A percentile compares a stretch with the other conserved stretches of the same genome.
phyloP scores from a whole-genome alignment of 1,284 basidiomycete genomes.

The Ganoderma sp. region DNA sequence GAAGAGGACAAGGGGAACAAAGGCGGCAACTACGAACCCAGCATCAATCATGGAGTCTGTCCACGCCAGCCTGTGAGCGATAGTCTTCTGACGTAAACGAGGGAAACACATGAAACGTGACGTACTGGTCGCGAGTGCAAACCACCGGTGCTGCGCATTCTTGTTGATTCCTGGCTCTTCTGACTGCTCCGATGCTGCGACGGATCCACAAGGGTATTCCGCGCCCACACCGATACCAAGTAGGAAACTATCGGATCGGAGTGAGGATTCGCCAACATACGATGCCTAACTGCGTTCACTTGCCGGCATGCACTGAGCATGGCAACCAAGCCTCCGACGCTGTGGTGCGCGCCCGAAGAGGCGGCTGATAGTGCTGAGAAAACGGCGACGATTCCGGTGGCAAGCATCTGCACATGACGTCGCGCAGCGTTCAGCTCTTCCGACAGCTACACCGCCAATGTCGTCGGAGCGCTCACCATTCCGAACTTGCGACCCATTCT shows the following conservation, averaged over 20 bases:
- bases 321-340: slow-evolving; percentile 70
- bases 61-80: not conserved
- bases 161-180: slow-evolving; percentile 82
- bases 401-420: slow-evolving; percentile 61
- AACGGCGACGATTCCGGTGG: slow-evolving; percentile 77
- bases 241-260: slow-evolving; percentile 61
- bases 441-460: not conserved
- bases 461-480: slow-evolving; percentile 59
- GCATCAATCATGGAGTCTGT: slow-evolving; percentile 87
- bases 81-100: not conserved
- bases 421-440: slow-evolving; percentile 7
- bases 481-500: slow-evolving; percentile 88
- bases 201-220: slow-evolving; percentile 90
- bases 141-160: slow-evolving; percentile 84
- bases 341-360: slow-evolving; percentile 80
- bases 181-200: slow-evolving; percentile 91
- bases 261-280: not conserved
- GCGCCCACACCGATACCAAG: slow-evolving; percentile 87
- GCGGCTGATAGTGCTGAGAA: slow-evolving; percentile 86
- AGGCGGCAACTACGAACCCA: slow-evolving; percentile 84
- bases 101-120: slow-evolving; percentile 37
- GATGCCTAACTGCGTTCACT: slow-evolving; percentile 26
- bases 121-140: slow-evolving; percentile 84
- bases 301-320: slow-evolving; percentile 85
- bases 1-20: slow-evolving; percentile 84